Evolutionary conservation across 2,329 filamentous ascomycete species (phyloP).

Genomic region (Parascedosporium putredinis): DNA sequence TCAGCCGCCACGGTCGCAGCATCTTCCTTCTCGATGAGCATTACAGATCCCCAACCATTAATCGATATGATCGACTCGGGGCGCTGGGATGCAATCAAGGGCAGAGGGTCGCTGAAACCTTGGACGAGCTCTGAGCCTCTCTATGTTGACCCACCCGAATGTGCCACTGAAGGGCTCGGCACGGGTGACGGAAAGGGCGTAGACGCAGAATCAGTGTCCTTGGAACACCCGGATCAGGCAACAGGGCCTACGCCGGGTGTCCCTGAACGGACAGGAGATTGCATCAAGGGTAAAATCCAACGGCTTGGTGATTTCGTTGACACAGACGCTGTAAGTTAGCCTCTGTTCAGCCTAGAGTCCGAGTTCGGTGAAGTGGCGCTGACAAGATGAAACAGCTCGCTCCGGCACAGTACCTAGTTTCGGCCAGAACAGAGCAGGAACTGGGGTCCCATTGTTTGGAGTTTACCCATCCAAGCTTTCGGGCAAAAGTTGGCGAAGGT

Average conservation of each 20-base stretch:
- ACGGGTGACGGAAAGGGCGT: too few relatives aligned
- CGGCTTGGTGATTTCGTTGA: background rate
- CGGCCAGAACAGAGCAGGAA: conserved; percentile 19
- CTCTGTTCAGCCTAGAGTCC: conserved; percentile 17
- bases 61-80: background rate
- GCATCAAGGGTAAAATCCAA: background rate
- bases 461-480: background rate
- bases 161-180: background rate
- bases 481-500: conserved; percentile 15
- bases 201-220: too few relatives aligned
- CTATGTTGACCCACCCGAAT: background rate
- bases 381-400: conserved; percentile 22
- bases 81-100: background rate
- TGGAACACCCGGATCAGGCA: too few relatives aligned
- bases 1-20: conserved; percentile 36
- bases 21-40: conserved; percentile 32
- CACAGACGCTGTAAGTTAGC: background rate
- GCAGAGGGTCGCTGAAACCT: background rate
- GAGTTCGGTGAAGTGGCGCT: conserved; percentile 32
- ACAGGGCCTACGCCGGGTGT: too few relatives aligned
- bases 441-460: conserved; percentile 29
- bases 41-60: conserved; percentile 23
- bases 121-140: background rate
- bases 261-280: background rate
- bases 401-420: conserved; percentile 25